Evolutionary conservation across 2,329 filamentous ascomycete species (phyloP), one percentile per base, ranked within the genome.

Genomic region (Phyllosticta paracitricarpa): DNA sequence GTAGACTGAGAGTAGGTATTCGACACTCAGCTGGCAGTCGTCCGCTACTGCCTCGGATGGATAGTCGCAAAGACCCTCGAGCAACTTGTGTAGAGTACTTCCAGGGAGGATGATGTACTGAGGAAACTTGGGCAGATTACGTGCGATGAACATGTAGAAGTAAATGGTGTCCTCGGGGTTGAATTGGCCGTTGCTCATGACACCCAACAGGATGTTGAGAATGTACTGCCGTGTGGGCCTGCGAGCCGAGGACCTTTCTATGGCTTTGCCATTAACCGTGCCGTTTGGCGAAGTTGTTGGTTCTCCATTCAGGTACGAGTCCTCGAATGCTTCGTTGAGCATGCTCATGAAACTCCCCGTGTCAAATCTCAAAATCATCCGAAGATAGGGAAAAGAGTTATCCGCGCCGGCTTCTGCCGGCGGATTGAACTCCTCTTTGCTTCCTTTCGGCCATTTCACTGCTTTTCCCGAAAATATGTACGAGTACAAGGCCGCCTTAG

Each of bases 111-210:
- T 82, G 57, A 99, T 86, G 69, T 97, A 97, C 71, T 97, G 93
- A 0, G 92, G 91, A 69, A 96, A 99, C 72, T 99, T 99, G 3
- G 95, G 90, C 57, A 99, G 77, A 71, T 96, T 99, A 61, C 94
- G 86, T 19, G 94, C 93, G 70, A 99, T 89, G 70, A 99, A 99
- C 91, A 99, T 99, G 74, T 99, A 91, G 54, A 99, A 82, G 73
- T 96, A 99, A 61, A 99, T 89, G 12, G 89, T 92, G 70, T 97
- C 91, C 63, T 89, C 84, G 0, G 86, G 75, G 0, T 85, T 83
- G 73, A 96, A 97, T 55, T 89, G 84, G 3, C 82, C 79, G 0
- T 84, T 77, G 57, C 86, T 89, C 90, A 99, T 96, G 28, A 97
- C 87, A 71, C 96, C 91, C 10, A 96, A 81, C 62, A 99, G 77